These are phyloP conservation scores for Scenedesmus sp. DNA, from an alignment of 163 green algal species.

Conservation along the genomic window DNA sequence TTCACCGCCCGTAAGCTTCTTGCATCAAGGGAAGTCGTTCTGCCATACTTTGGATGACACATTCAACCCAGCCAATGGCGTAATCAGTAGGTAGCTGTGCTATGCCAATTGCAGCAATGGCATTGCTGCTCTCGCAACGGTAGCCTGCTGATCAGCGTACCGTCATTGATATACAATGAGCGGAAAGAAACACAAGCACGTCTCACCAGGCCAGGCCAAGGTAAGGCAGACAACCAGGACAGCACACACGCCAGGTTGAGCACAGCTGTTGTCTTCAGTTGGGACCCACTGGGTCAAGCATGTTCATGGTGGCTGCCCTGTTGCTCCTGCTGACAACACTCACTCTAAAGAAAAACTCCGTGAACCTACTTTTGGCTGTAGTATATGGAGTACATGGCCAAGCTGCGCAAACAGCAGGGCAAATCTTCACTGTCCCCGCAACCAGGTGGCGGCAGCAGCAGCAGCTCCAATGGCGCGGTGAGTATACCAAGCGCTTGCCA, in stretches of 20 bases:
- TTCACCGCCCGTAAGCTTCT: neutral
- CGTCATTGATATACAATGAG: neutral
- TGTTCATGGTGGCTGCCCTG: neutral
- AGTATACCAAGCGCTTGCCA: neutral
- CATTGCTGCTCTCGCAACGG: neutral
- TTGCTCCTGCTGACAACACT: neutral
- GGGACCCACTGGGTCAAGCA: neutral
- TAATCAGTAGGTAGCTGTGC: neutral
- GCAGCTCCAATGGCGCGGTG: constrained; percentile 1
- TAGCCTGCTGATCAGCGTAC: neutral
- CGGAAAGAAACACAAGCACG: neutral
- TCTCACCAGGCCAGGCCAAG: neutral
- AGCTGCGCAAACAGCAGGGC: constrained; percentile 6
- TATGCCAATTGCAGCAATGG: neutral
- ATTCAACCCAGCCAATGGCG: neutral
- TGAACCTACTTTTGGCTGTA: neutral
- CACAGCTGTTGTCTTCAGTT: neutral
- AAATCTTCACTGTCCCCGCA: neutral
- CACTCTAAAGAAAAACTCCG: neutral
- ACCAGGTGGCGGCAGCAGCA: neutral
- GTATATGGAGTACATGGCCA: constrained; percentile 28
- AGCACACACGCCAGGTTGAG: neutral
- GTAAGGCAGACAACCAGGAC: neutral
- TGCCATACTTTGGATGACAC: neutral
- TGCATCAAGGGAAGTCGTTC: neutral